Percentiles rank a stretch among this genome's conserved stretches.
phyloP scores from a whole-genome alignment of 2,329 filamentous ascomycete species.

The Immersiporthe knoxdaviesiana region DNA sequence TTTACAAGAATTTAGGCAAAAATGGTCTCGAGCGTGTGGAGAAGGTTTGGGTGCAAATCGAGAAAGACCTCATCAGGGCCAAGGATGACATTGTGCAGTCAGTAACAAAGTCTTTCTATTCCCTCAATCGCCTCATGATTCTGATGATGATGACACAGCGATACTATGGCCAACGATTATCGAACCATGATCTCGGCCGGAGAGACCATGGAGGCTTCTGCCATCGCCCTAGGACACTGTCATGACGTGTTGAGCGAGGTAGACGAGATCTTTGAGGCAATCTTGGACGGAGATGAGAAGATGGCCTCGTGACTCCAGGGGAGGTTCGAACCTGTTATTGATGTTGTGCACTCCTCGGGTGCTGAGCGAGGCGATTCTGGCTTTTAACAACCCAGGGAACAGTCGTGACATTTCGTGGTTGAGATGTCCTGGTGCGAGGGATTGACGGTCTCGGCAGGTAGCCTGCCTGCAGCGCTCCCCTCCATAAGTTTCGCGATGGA shows the following conservation, averaged over 20 bases:
- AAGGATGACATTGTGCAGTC: not conserved
- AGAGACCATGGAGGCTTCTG: constrained; percentile 15
- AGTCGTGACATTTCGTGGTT: not conserved
- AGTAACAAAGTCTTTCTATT: not conserved
- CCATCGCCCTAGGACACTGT: constrained; percentile 16
- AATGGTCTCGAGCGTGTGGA: not conserved
- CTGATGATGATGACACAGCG: not conserved
- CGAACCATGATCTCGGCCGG: not conserved
- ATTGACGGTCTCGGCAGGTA: not conserved
- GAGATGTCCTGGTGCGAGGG: not conserved
- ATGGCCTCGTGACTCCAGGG: not conserved
- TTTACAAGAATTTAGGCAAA: constrained; percentile 5
- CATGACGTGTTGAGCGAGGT: constrained; percentile 10
- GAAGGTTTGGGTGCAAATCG: not conserved
- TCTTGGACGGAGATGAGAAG: constrained; percentile 1
- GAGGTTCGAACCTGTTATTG: too few relatives aligned
- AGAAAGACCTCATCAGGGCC: not conserved
- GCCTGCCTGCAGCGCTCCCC: not conserved
- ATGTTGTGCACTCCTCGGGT: not conserved
- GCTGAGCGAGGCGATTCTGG: not conserved
- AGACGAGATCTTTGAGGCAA: constrained; percentile 13
- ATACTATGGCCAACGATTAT: constrained; percentile 9
- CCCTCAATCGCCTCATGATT: not conserved
- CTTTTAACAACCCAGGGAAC: not conserved
- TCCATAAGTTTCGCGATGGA: not conserved